Conservation (phyloP, 768 basidiomycete species). For the Auriculariales sp. region DNA sequence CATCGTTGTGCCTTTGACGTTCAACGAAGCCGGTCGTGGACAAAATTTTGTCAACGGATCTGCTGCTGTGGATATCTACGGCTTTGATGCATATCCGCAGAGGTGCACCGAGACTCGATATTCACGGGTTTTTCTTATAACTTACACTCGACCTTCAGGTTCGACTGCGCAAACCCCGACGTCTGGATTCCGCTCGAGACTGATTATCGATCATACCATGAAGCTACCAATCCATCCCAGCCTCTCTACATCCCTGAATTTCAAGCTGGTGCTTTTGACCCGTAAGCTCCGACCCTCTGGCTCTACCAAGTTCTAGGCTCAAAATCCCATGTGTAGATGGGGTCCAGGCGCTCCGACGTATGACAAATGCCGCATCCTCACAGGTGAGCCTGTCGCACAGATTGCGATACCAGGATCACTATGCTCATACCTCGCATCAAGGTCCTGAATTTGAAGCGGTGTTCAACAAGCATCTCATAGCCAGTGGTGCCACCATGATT, state of each 20-base stretch:
- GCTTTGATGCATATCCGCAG: slow-evolving; percentile 23
- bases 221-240: slow-evolving; percentile 27
- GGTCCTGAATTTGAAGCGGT: slow-evolving; percentile 66
- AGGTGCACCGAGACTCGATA: neutral
- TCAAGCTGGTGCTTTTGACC: slow-evolving; percentile 67
- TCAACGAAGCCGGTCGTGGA: slow-evolving; percentile 50
- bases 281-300: slow-evolving; percentile 68
- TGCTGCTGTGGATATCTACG: slow-evolving; percentile 67
- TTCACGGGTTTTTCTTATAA: neutral
- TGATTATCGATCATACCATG: slow-evolving; percentile 53
- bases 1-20: slow-evolving; percentile 58
- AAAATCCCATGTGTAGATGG: slow-evolving; percentile 2
- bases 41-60: slow-evolving; percentile 54
- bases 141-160: slow-evolving; percentile 30
- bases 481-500: slow-evolving; percentile 66
- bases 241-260: slow-evolving; percentile 65
- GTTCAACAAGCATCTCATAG: slow-evolving; percentile 67
- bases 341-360: slow-evolving; percentile 20
- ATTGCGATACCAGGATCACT: slow-evolving; percentile 43
- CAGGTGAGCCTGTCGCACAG: slow-evolving; percentile 2
- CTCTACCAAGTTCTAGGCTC: slow-evolving; percentile 9
- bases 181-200: slow-evolving; percentile 50
- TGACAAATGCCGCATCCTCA: neutral
- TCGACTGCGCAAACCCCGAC: slow-evolving; percentile 64
- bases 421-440: too few species aligned